Evolutionary conservation across 2,329 filamentous ascomycete species (phyloP).

Genomic region (Scedosporium minutisporum): DNA sequence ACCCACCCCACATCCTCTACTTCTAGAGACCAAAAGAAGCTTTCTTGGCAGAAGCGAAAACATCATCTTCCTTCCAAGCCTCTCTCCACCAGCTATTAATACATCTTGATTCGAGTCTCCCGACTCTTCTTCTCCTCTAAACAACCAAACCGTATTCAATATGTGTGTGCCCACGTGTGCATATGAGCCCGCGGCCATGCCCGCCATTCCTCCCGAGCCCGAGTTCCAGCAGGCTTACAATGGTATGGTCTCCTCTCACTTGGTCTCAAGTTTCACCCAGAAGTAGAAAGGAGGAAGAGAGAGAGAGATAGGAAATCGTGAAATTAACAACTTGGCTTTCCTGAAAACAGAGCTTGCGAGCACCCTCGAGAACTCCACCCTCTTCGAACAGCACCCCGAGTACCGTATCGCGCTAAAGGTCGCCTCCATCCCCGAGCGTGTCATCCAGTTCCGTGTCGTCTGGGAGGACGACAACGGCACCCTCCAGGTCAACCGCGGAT

Average conservation of each 20-base stretch:
- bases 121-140: neutral
- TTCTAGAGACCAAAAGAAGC: neutral
- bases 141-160: neutral
- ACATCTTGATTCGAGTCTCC: neutral
- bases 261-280: neutral
- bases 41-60: neutral
- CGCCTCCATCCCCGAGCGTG: slow-evolving; percentile 81
- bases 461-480: slow-evolving; percentile 93
- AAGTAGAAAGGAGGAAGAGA: neutral
- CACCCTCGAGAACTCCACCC: slow-evolving; percentile 84
- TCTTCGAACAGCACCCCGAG: slow-evolving; percentile 91
- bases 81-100: neutral
- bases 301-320: neutral
- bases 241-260: slow-evolving; percentile 46
- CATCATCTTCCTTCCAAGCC: neutral
- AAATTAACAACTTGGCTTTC: slow-evolving; percentile 12
- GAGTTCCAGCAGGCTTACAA: slow-evolving; percentile 99
- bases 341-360: slow-evolving; percentile 68
- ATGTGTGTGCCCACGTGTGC: neutral
- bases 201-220: slow-evolving; percentile 77
- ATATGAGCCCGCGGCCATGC: slow-evolving; percentile 41
- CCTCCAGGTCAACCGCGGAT: slow-evolving; percentile 87
- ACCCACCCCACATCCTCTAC: neutral
- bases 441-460: slow-evolving; percentile 94
- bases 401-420: slow-evolving; percentile 86